Percentiles rank a stretch among this genome's conserved stretches.
phyloP scores from a whole-genome alignment of 2,329 filamentous ascomycete genomes.

The Helotiales sp. region DNA sequence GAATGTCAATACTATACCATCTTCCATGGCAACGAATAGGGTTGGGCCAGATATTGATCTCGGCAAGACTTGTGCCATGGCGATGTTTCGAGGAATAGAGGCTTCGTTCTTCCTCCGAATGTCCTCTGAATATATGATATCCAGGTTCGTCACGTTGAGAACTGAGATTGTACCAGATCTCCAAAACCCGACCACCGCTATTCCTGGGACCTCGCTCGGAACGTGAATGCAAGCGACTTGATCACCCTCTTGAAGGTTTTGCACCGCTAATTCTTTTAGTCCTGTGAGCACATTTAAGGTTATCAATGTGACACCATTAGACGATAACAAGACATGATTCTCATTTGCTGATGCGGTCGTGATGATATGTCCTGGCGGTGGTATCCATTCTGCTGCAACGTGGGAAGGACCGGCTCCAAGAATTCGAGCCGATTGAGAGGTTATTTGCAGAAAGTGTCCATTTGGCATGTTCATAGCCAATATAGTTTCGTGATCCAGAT shows the following conservation, averaged over 20 bases:
- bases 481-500: slow-evolving; percentile 70
- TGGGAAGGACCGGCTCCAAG: slow-evolving; percentile 59
- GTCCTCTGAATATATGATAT: slow-evolving; percentile 63
- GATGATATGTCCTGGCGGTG: slow-evolving; percentile 55
- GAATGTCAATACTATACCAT: slow-evolving; percentile 87
- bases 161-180: slow-evolving; percentile 77
- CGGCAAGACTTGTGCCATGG: slow-evolving; percentile 76
- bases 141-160: slow-evolving; percentile 65
- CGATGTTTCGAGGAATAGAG: slow-evolving; percentile 80
- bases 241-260: slow-evolving; percentile 63
- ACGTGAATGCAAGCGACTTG: slow-evolving; percentile 86
- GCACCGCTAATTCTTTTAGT: slow-evolving; percentile 57
- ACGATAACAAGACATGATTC: slow-evolving; percentile 68
- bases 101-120: slow-evolving; percentile 65
- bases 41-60: slow-evolving; percentile 60
- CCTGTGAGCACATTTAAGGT: slow-evolving; percentile 64
- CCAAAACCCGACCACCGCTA: slow-evolving; percentile 87
- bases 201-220: slow-evolving; percentile 58
- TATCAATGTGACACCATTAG: slow-evolving; percentile 72
- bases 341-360: slow-evolving; percentile 77
- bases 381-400: slow-evolving; percentile 58
- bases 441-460: slow-evolving; percentile 74
- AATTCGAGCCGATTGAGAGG: slow-evolving; percentile 60
- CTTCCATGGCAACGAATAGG: slow-evolving; percentile 86
- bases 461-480: slow-evolving; percentile 65